These are phyloP conservation scores for Metschnikowia bowlesiae DNA, from an alignment of 805 yeast genomes.

Conservation along the genomic window DNA sequence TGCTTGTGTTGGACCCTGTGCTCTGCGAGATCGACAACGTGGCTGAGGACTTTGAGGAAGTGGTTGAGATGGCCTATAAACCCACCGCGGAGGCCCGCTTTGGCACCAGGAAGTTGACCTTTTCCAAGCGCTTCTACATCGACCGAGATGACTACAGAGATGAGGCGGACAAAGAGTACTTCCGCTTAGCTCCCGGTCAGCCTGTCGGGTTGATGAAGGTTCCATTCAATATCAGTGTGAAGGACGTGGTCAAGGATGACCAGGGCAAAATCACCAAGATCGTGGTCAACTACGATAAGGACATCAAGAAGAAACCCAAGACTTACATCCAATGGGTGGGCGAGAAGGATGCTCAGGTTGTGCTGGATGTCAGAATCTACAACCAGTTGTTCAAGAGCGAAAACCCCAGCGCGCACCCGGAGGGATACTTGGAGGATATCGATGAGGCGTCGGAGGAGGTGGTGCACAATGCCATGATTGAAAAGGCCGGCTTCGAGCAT, in stretches of 20 bases:
- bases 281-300: constrained; percentile 72
- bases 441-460: constrained; percentile 75
- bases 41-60: constrained; percentile 66
- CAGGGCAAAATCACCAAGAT: constrained; percentile 64
- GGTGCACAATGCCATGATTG: constrained; percentile 63
- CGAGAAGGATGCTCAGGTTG: constrained; percentile 49
- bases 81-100: constrained; percentile 66
- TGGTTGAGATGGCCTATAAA: constrained; percentile 78
- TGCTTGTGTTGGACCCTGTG: constrained; percentile 88
- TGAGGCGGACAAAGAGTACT: constrained; percentile 64
- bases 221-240: constrained; percentile 74
- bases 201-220: constrained; percentile 93
- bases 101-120: constrained; percentile 61
- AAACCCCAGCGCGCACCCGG: constrained; percentile 84
- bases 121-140: constrained; percentile 74
- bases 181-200: constrained; percentile 90
- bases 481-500: constrained; percentile 62
- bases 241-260: constrained; percentile 58
- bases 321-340: constrained; percentile 98
- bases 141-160: constrained; percentile 82
- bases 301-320: constrained; percentile 71
- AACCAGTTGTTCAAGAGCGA: constrained; percentile 86
- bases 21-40: constrained; percentile 79
- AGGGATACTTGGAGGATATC: constrained; percentile 81
- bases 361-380: constrained; percentile 80